Evolutionary conservation across 179 eudicot genomes (phyloP).

Genomic region (Spergularia azorica): DNA sequence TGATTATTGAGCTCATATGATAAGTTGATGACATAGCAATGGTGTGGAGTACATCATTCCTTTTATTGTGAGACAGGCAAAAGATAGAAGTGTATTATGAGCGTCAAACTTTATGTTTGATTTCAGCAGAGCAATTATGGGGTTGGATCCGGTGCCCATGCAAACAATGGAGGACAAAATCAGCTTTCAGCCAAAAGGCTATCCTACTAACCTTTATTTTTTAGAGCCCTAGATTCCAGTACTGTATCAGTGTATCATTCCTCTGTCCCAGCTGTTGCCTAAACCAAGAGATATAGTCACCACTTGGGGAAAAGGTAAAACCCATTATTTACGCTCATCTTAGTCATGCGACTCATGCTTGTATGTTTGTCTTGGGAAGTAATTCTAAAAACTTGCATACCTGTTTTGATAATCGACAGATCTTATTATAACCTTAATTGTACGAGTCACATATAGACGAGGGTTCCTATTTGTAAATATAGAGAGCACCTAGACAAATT

Average conservation of each 20-base stretch:
- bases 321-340: neutral
- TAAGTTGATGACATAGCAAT: slow-evolving; percentile 8
- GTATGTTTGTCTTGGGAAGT: neutral
- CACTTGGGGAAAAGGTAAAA: neutral
- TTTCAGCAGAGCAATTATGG: slow-evolving; percentile 30
- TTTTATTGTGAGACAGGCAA: slow-evolving; percentile 18
- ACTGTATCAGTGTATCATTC: slow-evolving; percentile 20
- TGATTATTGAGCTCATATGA: too few species aligned
- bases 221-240: slow-evolving; percentile 43
- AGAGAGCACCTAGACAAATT: too few species aligned
- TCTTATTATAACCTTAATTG: too few species aligned
- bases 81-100: neutral
- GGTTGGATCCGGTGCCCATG: slow-evolving; percentile 28
- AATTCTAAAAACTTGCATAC: too few species aligned
- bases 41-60: slow-evolving; percentile 20
- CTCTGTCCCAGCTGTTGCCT: slow-evolving; percentile 3
- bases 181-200: slow-evolving; percentile 44
- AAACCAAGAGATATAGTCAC: slow-evolving; percentile 25
- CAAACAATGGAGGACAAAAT: slow-evolving; percentile 45
- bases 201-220: slow-evolving; percentile 13
- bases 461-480: too few species aligned
- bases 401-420: too few species aligned
- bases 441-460: too few species aligned
- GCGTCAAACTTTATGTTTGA: slow-evolving; percentile 11
- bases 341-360: neutral